These are phyloP conservation scores for Grosmannia huntii DNA, from an alignment of 2,329 filamentous ascomycete species.

Conservation along the genomic window DNA sequence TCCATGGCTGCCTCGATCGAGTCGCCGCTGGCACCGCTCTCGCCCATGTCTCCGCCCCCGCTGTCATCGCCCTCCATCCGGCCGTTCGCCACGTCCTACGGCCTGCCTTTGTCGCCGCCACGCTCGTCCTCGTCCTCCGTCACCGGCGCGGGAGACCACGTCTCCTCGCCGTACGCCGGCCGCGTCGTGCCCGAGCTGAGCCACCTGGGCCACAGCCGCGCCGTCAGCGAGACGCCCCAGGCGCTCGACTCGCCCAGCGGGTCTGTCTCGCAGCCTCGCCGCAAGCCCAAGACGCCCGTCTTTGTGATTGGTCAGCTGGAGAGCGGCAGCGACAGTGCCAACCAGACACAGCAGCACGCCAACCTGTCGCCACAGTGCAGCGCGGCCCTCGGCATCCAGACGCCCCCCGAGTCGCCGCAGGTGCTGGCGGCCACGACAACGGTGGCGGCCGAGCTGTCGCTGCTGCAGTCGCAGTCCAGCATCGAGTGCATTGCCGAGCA, in stretches of 20 bases:
- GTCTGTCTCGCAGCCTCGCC: slow-evolving; percentile 21
- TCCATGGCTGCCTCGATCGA: slow-evolving; percentile 1
- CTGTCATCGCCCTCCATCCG: slow-evolving; percentile 1
- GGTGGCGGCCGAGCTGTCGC: slow-evolving; percentile 5
- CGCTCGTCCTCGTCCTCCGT: slow-evolving; percentile 4
- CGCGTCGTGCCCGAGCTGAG: slow-evolving; percentile 21
- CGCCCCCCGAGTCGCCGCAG: slow-evolving; percentile 2
- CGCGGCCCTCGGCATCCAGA: slow-evolving; percentile 1
- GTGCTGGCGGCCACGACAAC: not conserved
- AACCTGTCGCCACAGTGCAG: not conserved
- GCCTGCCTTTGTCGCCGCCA: not conserved
- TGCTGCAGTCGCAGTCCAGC: slow-evolving; percentile 20
- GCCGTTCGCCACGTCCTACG: not conserved
- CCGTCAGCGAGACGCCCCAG: slow-evolving; percentile 5
- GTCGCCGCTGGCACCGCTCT: not conserved
- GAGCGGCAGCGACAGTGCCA: slow-evolving; percentile 10
- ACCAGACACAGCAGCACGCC: not conserved
- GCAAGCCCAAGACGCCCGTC: slow-evolving; percentile 39
- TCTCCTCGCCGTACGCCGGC: not conserved
- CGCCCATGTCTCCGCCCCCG: not conserved
- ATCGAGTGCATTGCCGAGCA: slow-evolving; percentile 38
- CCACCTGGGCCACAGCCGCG: slow-evolving; percentile 18
- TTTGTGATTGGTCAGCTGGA: slow-evolving; percentile 37
- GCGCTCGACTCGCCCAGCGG: slow-evolving; percentile 12
- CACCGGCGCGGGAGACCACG: not conserved